phyloP scores from a whole-genome alignment of 139 green algal species.

The Picochlorum sp. region DNA sequence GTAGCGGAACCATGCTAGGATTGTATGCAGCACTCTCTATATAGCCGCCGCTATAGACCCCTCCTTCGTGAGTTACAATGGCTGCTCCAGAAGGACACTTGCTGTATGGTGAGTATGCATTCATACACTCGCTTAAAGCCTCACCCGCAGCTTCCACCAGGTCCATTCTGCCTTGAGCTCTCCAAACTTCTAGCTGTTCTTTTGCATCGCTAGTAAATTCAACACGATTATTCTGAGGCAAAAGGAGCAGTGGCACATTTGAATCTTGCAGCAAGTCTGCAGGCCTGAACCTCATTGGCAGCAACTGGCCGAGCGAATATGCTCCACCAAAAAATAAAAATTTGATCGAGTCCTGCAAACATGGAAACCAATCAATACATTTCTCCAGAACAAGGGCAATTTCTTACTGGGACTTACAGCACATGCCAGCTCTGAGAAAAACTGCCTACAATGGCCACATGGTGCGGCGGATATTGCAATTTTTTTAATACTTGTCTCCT shows the following conservation, averaged over 20 bases:
- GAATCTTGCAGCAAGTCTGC: constrained; percentile 45
- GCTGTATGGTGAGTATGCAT: constrained; percentile 3
- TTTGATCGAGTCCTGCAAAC: constrained; percentile 21
- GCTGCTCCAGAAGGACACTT: constrained; percentile 54
- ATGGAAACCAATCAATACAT: not conserved
- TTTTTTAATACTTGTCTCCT: constrained; percentile 36
- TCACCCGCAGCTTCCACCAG: constrained; percentile 27
- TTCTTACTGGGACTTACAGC: constrained; percentile 27
- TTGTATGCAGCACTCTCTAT: constrained; percentile 80
- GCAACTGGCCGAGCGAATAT: constrained; percentile 46
- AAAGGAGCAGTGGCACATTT: constrained; percentile 49
- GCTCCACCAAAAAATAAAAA: constrained; percentile 42
- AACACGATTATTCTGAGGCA: constrained; percentile 48
- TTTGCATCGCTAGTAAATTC: constrained; percentile 12
- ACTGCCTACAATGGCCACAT: constrained; percentile 83
- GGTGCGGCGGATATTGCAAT: constrained; percentile 64
- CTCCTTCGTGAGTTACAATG: constrained; percentile 32
- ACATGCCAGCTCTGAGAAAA: constrained; percentile 61
- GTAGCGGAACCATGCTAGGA: constrained; percentile 64
- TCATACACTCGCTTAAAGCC: constrained; percentile 26
- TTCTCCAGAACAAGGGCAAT: not conserved
- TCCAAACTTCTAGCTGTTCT: not conserved
- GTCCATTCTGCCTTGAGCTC: not conserved
- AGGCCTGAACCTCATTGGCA: constrained; percentile 64
- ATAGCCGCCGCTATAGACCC: constrained; percentile 52